A percentile compares a stretch with the other conserved stretches of the same genome.
These are phyloP conservation scores for Linnemannia exigua DNA, from an alignment of 192 early-diverging fungal genomes.

Conservation along the genomic window DNA sequence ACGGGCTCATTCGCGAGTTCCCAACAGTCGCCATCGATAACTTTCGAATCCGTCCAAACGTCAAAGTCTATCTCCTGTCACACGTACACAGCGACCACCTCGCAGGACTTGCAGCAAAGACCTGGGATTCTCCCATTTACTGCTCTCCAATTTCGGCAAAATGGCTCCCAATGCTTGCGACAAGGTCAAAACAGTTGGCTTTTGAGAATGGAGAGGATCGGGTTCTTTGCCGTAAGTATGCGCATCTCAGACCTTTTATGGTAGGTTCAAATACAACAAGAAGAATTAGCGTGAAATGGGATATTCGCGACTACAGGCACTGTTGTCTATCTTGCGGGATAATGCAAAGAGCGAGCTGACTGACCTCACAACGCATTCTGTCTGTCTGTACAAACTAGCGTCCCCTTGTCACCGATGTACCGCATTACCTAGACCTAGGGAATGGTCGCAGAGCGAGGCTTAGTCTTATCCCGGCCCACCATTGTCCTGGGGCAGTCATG, in stretches of 20 bases:
- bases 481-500: conserved; percentile 69
- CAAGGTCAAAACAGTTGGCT: conserved; percentile 22
- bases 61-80: conserved; percentile 56
- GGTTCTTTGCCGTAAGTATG: conserved; percentile 21
- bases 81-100: conserved; percentile 66
- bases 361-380: background rate
- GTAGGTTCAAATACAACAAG: too few relatives aligned
- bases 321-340: too few relatives aligned
- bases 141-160: conserved; percentile 64
- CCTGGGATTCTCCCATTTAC: conserved; percentile 58
- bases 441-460: conserved; percentile 49
- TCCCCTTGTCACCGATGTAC: conserved; percentile 23
- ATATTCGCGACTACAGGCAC: too few relatives aligned
- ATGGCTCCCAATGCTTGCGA: conserved; percentile 55
- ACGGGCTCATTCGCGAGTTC: conserved; percentile 67
- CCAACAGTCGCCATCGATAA: conserved; percentile 62
- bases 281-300: too few relatives aligned
- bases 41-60: conserved; percentile 34
- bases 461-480: conserved; percentile 62
- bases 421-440: conserved; percentile 48
- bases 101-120: conserved; percentile 44
- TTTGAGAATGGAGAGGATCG: conserved; percentile 23
- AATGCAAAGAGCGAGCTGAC: too few relatives aligned
- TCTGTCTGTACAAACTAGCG: conserved; percentile 16
- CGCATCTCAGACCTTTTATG: conserved; percentile 30